Evolutionary conservation across 2,329 filamentous ascomycete species (phyloP), one percentile per base, ranked within the genome.

Genomic region (Gaeumannomyces tritici): DNA sequence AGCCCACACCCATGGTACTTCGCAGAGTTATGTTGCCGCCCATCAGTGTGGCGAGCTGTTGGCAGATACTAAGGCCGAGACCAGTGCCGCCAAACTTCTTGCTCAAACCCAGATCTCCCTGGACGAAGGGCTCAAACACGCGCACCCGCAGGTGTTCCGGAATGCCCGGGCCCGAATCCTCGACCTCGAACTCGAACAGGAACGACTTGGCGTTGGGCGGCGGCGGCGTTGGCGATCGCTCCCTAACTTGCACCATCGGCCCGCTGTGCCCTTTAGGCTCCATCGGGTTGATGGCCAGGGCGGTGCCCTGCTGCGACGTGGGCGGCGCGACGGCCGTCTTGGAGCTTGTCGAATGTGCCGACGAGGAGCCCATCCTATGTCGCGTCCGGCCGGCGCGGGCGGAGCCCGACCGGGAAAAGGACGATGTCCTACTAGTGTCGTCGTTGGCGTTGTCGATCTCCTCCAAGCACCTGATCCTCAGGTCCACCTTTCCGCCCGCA

Each of bases 111-210:
- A 95, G 77, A 70, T 96, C 92, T n/a, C 90, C 93, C 73, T 97
- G 93, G 0, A 96, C 90, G 70, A 97, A 97, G 0, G 93, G 93
- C 72, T 96, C 93, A 71, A 97, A 97, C 12, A 97, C 91, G 67
- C 88, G 88, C 63, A 90, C 80, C 68, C 92, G 91, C 73, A 96
- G 84, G 66, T 88, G 78, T 8, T 87, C 83, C 0, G 91, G 85
- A 62, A 96, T 96, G 31, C 93, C 93, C 0, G 91, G 92, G 0
- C 93, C 93, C 0, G 88, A 93, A 67, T 97, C 93, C 70, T 91
- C 83, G 0, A 96, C 91, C 71, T 96, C 89, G 64, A 96, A 96
- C 70, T 96, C 89, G 68, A 96, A 96, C 12, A 86, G 71, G 62
- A 90, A 83, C n/a, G 83, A 82, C 70, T 83, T 87, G 15, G 88